Conservation (phyloP, 331 rosid genomes). For the Arachis monticola region DNA sequence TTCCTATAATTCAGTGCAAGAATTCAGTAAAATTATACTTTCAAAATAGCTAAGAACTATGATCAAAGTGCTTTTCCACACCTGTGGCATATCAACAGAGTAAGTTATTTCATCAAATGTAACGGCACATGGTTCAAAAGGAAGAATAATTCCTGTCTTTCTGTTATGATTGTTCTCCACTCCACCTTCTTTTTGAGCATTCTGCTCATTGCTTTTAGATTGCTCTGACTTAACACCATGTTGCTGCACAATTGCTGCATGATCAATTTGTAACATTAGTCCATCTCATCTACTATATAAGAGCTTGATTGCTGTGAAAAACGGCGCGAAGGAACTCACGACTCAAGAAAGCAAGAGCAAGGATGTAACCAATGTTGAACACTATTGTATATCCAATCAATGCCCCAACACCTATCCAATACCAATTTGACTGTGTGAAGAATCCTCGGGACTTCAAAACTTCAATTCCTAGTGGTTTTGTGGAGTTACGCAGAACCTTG, state of each 20-base stretch:
- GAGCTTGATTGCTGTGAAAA: background rate
- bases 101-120: too few relatives aligned
- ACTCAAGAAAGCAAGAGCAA: slow-evolving; percentile 48
- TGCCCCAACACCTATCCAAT: slow-evolving; percentile 55
- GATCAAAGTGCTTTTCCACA: too few relatives aligned
- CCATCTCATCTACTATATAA: background rate
- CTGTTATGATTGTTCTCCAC: background rate
- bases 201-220: slow-evolving; percentile 17
- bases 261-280: background rate
- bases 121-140: slow-evolving; percentile 20
- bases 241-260: slow-evolving; percentile 36
- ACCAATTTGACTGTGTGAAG: slow-evolving; percentile 46
- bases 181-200: background rate
- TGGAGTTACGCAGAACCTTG: slow-evolving; percentile 42
- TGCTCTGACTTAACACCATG: slow-evolving; percentile 30
- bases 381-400: slow-evolving; percentile 40
- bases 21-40: too few relatives aligned
- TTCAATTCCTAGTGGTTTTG: slow-evolving; percentile 41
- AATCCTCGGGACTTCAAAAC: slow-evolving; percentile 47
- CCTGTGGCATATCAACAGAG: slow-evolving; percentile 6
- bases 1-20: slow-evolving; percentile 38
- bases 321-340: slow-evolving; percentile 40
- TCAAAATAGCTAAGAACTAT: too few relatives aligned
- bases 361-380: slow-evolving; percentile 41
- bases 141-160: slow-evolving; percentile 39